A percentile compares a stretch with the other conserved stretches of the same genome.
Conservation (phyloP, 1,284 basidiomycete genomes). For the Amylostereum areolatum region DNA sequence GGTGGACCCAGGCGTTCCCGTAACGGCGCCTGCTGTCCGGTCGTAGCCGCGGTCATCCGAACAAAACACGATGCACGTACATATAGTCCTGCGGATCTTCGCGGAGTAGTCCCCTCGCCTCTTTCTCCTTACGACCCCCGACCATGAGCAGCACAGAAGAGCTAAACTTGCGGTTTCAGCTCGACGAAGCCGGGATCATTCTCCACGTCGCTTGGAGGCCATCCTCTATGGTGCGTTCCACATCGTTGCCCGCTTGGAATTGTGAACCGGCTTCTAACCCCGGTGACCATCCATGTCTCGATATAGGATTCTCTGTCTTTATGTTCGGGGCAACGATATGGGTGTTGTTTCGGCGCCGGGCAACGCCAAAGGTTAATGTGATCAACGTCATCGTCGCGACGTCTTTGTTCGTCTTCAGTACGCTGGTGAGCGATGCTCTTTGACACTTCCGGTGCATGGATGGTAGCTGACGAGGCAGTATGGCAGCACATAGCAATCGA, state of each 20-base stretch:
- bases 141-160: too few species aligned
- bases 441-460: not conserved
- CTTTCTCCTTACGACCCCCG: too few species aligned
- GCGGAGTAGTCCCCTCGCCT: too few species aligned
- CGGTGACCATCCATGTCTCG: not conserved
- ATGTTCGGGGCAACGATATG: slow-evolving; percentile 24
- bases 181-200: slow-evolving; percentile 16
- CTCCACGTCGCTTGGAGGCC: slow-evolving; percentile 20
- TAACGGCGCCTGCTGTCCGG: too few species aligned
- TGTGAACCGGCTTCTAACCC: not conserved
- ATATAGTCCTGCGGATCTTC: too few species aligned
- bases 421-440: slow-evolving; percentile 14
- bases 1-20: too few species aligned
- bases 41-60: too few species aligned
- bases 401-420: slow-evolving; percentile 18
- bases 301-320: slow-evolving; percentile 19
- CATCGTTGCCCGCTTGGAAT: too few species aligned
- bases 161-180: not conserved
- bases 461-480: too few species aligned
- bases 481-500: slow-evolving; percentile 20
- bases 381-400: slow-evolving; percentile 10
- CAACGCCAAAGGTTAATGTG: slow-evolving; percentile 14
- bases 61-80: too few species aligned
- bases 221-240: slow-evolving; percentile 20
- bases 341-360: slow-evolving; percentile 18